Percentiles rank a stretch among this genome's conserved stretches.
These are phyloP conservation scores for Breviolum minutum DNA, from an alignment of 73 alveolate genomes.

Conservation along the genomic window DNA sequence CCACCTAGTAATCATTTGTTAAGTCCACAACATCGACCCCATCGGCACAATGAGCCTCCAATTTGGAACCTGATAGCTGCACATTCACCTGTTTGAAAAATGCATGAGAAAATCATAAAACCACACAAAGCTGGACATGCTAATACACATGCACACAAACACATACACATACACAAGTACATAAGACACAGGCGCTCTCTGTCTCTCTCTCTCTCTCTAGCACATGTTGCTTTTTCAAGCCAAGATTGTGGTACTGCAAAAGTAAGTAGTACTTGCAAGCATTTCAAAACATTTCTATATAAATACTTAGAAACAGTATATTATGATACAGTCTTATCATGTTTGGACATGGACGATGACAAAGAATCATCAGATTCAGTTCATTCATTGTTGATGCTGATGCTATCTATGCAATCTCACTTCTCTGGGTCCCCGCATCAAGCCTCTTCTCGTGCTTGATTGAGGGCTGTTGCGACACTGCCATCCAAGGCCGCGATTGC, in stretches of 20 bases:
- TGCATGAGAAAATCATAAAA: neutral
- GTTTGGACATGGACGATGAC: neutral
- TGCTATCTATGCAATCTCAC: neutral
- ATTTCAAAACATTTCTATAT: no score
- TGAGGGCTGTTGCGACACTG: slow-evolving; percentile 52
- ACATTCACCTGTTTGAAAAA: slow-evolving; percentile 12
- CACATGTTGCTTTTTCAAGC: neutral
- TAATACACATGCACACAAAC: neutral
- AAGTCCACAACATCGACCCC: neutral
- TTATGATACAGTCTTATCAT: neutral
- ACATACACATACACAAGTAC: no score
- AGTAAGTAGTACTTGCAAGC: no score
- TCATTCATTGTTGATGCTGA: neutral
- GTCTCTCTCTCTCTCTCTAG: neutral
- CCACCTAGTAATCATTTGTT: neutral
- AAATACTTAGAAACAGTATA: neutral
- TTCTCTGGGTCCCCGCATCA: neutral
- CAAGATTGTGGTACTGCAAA: neutral
- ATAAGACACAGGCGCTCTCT: neutral
- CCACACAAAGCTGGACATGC: neutral
- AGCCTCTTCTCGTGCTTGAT: slow-evolving; percentile 47
- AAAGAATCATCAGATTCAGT: neutral
- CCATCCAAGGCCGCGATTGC: slow-evolving; percentile 41
- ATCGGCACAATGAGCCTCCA: neutral
- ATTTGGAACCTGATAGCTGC: slow-evolving; percentile 65